Base-by-base conservation (phyloP, 345 rosid species). In the Pistacia vera region DNA sequence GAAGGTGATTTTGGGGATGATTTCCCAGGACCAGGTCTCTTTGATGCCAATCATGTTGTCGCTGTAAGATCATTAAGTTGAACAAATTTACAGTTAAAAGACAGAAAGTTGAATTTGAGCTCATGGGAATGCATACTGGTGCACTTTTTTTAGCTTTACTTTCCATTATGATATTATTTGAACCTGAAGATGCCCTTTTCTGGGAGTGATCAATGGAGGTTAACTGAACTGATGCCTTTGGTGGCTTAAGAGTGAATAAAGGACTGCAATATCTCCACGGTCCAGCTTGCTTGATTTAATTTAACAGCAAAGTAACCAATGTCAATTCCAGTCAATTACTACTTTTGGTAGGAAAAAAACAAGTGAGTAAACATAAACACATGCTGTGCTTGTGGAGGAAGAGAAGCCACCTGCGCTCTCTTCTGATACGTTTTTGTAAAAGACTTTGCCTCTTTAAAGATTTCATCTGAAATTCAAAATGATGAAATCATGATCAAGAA, bases 11-110 rank as follows among this genome's bases (percentile, higher is more conserved):
- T 84, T 2, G 70, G 58, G 10, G 80, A 35, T 28, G 74, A 12
- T 25, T 80, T 68, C 12, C 68, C 69, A 58, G 70, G 13, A 61
- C 81, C 77, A 64, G 78, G 71, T 80, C 79, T 77, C 75, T 81
- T 83, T 35, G 72, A 44, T 75, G 16, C 3, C 51, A 66, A 67
- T 70, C n/a, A 14, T 11, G 71, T 71, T 80, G 77, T 56, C 82
- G n/a, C 90, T 88, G 79, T 12, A 75, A 33, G 36, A 51, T 59
- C 44, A 61, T 8, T 36, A 38, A 66, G 35, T 60, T 22, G 49
- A 18, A 46, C 9, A 12, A 11, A n/a, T n/a, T 36, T 52, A 51
- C 7, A 52, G 2, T 51, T 58, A 11, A 22, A 38, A 28, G 59
- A 41, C 11, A 51, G 38, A 28, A 51, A 51, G 55, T 14, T 51